Evolutionary conservation across 176 grass and related monocot species (phyloP).

Genomic region (Avena insularis): DNA sequence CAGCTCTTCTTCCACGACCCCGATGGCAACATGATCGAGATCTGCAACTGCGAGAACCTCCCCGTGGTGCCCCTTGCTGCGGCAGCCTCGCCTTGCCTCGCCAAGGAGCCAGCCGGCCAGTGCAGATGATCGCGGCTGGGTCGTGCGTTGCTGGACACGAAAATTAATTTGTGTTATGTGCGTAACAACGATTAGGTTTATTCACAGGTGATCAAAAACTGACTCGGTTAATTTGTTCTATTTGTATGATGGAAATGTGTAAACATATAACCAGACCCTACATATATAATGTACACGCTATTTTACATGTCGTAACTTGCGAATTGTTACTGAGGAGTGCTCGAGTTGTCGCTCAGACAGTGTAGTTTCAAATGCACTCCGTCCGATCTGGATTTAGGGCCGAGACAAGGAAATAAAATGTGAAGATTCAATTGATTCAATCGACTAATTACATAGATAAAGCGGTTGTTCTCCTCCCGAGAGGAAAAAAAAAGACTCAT

Average conservation of each 20-base stretch:
- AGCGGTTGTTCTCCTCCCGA: too few relatives aligned
- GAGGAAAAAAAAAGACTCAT: too few relatives aligned
- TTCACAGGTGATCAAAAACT: too few relatives aligned
- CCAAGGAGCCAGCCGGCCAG: not conserved
- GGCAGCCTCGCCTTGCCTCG: not conserved
- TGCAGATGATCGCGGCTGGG: constrained; percentile 1
- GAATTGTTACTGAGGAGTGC: not conserved
- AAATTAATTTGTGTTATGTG: not conserved
- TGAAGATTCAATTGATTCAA: too few relatives aligned
- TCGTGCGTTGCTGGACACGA: not conserved
- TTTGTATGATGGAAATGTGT: not conserved
- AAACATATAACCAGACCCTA: not conserved
- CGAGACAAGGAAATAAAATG: not conserved
- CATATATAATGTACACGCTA: not conserved
- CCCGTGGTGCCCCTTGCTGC: constrained; percentile 50
- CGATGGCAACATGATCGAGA: constrained; percentile 78
- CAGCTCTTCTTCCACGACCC: constrained; percentile 94
- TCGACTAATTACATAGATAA: too few relatives aligned
- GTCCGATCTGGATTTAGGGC: not conserved
- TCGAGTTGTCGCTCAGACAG: not conserved
- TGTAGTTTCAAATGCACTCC: too few relatives aligned
- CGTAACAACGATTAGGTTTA: not conserved
- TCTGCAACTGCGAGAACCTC: constrained; percentile 78
- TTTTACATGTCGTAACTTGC: not conserved
- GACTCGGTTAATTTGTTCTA: not conserved